Evolutionary conservation across 192 early-diverging fungal species (phyloP).

Genomic region (Nowakowskiella sp.): DNA sequence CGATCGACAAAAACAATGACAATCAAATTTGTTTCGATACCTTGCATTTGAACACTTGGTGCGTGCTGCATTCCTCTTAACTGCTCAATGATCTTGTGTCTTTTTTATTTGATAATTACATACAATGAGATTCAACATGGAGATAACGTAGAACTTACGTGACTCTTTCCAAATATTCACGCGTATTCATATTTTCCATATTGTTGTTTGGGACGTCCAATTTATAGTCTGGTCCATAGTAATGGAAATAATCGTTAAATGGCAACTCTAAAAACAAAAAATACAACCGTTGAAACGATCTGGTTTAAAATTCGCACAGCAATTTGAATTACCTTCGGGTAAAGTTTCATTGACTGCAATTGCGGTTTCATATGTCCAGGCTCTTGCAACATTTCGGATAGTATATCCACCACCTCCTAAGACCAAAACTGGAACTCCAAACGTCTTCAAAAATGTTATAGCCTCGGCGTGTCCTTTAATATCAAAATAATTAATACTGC

Average conservation of each 20-base stretch:
- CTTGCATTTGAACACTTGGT: conserved; percentile 94
- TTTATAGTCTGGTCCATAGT: conserved; percentile 52
- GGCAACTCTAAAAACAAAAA: conserved; percentile 44
- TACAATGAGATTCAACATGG: conserved; percentile 8
- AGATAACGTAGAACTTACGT: conserved; percentile 33
- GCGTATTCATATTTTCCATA: conserved; percentile 84
- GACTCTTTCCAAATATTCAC: conserved; percentile 71
- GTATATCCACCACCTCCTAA: conserved; percentile 97
- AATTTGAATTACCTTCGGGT: conserved; percentile 33
- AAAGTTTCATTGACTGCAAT: conserved; percentile 66
- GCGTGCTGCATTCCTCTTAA: conserved; percentile 78
- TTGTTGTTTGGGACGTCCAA: conserved; percentile 64
- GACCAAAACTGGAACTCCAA: conserved; percentile 84
- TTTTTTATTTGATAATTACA: conserved; percentile 5
- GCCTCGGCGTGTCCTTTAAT: conserved; percentile 82
- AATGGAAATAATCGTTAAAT: conserved; percentile 56
- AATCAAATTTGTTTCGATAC: conserved; percentile 8
- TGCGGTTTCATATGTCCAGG: conserved; percentile 93
- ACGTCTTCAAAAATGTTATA: conserved; percentile 83
- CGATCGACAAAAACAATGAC: background rate
- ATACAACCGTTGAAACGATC: background rate
- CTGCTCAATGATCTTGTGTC: conserved; percentile 70
- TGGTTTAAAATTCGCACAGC: background rate
- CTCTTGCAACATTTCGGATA: conserved; percentile 78
- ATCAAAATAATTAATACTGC: conserved; percentile 7